Percentiles rank a stretch among this genome's conserved stretches.
These are phyloP conservation scores for Paramecium caudatum DNA, from an alignment of 73 alveolate genomes.

Conservation along the genomic window DNA sequence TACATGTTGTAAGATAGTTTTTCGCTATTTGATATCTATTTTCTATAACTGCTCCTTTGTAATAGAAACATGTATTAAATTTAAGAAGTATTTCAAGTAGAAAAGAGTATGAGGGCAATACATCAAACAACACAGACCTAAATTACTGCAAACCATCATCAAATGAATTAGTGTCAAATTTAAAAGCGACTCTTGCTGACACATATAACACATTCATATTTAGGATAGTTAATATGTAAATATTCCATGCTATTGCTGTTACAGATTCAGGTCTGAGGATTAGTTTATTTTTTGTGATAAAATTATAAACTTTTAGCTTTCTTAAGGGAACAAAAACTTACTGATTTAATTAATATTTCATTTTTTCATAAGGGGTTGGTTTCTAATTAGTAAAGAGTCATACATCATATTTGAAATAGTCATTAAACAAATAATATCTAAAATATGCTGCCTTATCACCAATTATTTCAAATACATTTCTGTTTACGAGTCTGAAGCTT, in stretches of 20 bases:
- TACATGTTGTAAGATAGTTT: slow-evolving; percentile 47
- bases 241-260: slow-evolving; percentile 26
- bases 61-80: slow-evolving; percentile 52
- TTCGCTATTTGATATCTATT: slow-evolving; percentile 57
- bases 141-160: background rate
- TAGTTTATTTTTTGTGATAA: background rate
- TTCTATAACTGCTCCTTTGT: slow-evolving; percentile 55
- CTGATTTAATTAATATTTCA: slow-evolving; percentile 43
- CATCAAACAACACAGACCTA: slow-evolving; percentile 20
- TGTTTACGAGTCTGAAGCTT: slow-evolving; percentile 52
- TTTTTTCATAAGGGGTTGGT: slow-evolving; percentile 50
- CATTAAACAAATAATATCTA: slow-evolving; percentile 3
- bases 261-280: slow-evolving; percentile 57
- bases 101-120: slow-evolving; percentile 54
- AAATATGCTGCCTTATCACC: slow-evolving; percentile 63
- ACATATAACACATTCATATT: slow-evolving; percentile 60
- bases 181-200: slow-evolving; percentile 51
- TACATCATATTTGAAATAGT: slow-evolving; percentile 60
- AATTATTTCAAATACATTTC: slow-evolving; percentile 36
- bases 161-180: slow-evolving; percentile 1
- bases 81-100: slow-evolving; percentile 48
- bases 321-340: slow-evolving; percentile 64
- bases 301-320: slow-evolving; percentile 26
- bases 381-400: background rate
- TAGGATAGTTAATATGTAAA: slow-evolving; percentile 50